A percentile compares a stretch with the other conserved stretches of the same genome.
Conservation (phyloP, 208 protist genomes). For the Crithidia expoeki region DNA sequence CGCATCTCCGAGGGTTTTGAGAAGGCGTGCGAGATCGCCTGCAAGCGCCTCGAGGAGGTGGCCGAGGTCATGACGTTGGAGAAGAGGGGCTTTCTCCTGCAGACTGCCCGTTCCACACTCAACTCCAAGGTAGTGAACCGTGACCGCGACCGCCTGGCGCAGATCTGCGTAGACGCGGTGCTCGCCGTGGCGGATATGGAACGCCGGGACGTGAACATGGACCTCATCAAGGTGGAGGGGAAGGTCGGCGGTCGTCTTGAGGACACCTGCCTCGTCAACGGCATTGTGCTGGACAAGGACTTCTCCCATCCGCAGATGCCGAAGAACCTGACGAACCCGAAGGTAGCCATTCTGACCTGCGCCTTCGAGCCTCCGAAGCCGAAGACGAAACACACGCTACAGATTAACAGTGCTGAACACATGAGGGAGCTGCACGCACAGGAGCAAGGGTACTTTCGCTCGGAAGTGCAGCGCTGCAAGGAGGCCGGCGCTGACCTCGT, state of each 20-base stretch:
- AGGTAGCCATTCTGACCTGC: constrained; percentile 99
- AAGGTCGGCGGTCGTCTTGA: constrained; percentile 98
- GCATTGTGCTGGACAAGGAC: constrained; percentile 99
- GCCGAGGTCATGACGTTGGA: constrained; percentile 83
- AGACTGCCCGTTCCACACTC: constrained; percentile 98
- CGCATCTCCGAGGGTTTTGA: constrained; percentile 99
- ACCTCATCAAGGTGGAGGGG: constrained; percentile 99
- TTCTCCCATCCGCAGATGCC: constrained; percentile 98
- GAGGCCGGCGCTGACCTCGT: constrained; percentile 98
- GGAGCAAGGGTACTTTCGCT: constrained; percentile 99
- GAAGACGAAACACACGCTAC: constrained; percentile 99
- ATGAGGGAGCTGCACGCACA: constrained; percentile 96
- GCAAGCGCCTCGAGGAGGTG: constrained; percentile 93
- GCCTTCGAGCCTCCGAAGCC: constrained; percentile 99
- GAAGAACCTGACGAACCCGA: constrained; percentile 96
- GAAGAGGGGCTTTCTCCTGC: constrained; percentile 89
- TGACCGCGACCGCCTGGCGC: constrained; percentile 95
- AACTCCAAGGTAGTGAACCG: constrained; percentile 99
- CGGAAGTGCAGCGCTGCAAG: constrained; percentile 95
- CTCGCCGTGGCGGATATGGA: constrained; percentile 99
- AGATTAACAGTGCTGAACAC: constrained; percentile 95
- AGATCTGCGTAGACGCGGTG: constrained; percentile 99
- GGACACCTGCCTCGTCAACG: constrained; percentile 98
- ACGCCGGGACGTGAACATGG: constrained; percentile 99
- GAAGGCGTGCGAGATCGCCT: constrained; percentile 96